Evolutionary conservation across 75 land plant genomes (phyloP).

Genomic region (Isoetes taiwanensis): DNA sequence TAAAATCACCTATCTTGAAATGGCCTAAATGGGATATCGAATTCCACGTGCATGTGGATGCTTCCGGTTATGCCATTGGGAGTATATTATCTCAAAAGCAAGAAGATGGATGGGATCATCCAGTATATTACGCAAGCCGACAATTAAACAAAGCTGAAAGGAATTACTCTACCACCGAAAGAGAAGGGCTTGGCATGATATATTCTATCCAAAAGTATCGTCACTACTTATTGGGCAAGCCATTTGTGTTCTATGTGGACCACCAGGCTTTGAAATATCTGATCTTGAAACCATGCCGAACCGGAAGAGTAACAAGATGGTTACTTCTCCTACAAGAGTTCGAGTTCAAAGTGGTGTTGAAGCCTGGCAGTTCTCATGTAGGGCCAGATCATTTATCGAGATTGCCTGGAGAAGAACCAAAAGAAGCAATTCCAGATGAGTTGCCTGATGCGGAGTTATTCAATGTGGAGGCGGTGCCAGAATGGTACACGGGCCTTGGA

Average conservation of each 20-base stretch:
- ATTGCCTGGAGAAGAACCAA: too few species aligned
- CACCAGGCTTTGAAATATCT: too few species aligned
- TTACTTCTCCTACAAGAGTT: background rate
- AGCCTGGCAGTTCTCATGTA: background rate
- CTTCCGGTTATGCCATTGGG: too few species aligned
- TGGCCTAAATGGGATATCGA: background rate
- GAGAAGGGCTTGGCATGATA: slow-evolving; percentile 1
- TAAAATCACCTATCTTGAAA: background rate
- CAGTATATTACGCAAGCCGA: background rate
- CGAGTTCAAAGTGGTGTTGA: background rate
- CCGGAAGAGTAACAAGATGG: background rate
- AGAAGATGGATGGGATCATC: slow-evolving; percentile 4
- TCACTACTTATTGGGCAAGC: background rate
- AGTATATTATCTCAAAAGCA: too few species aligned
- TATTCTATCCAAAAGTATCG: background rate
- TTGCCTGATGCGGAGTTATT: too few species aligned
- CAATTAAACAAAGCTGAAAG: background rate
- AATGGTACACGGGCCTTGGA: too few species aligned
- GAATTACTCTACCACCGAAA: background rate
- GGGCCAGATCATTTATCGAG: too few species aligned
- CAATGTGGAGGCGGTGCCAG: too few species aligned
- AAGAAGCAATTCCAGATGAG: too few species aligned
- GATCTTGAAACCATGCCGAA: too few species aligned
- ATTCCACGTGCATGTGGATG: too few species aligned
- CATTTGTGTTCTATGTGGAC: background rate